Evolutionary conservation across 2,329 filamentous ascomycete species (phyloP).

Genomic region (Fusarium scirpi): DNA sequence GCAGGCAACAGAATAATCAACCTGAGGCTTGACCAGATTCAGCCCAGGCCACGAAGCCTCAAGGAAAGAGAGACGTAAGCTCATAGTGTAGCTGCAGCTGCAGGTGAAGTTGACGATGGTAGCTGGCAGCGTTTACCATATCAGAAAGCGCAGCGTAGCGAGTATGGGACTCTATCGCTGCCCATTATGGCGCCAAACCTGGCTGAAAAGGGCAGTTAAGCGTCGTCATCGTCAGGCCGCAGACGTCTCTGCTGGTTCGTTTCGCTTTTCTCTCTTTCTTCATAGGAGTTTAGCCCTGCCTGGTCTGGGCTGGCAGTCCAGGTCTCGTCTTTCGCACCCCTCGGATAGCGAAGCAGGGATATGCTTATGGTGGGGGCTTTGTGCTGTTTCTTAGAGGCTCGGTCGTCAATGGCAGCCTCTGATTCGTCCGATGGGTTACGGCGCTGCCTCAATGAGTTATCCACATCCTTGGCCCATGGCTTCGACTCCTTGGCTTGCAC

Average conservation of each 20-base stretch:
- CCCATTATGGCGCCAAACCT: slow-evolving; percentile 31
- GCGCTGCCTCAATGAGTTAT: slow-evolving; percentile 38
- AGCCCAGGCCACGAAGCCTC: slow-evolving; percentile 45
- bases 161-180: slow-evolving; percentile 35
- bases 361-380: background rate
- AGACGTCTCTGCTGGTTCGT: slow-evolving; percentile 32
- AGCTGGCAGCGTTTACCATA: slow-evolving; percentile 22
- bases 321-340: slow-evolving; percentile 18
- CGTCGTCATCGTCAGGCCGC: slow-evolving; percentile 51
- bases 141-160: slow-evolving; percentile 30
- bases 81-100: slow-evolving; percentile 28
- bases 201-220: slow-evolving; percentile 45
- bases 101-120: slow-evolving; percentile 32
- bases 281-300: background rate
- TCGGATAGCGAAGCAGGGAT: slow-evolving; percentile 26
- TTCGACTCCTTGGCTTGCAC: slow-evolving; percentile 44
- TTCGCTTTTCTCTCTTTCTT: slow-evolving; percentile 18
- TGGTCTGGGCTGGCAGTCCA: slow-evolving; percentile 1
- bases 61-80: slow-evolving; percentile 42
- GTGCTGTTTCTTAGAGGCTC: slow-evolving; percentile 26
- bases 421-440: slow-evolving; percentile 19
- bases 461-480: slow-evolving; percentile 36
- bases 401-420: slow-evolving; percentile 14
- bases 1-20: slow-evolving; percentile 38
- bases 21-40: slow-evolving; percentile 44